Percentiles rank a stretch among this genome's conserved stretches.
These are phyloP conservation scores for Aspergillus leporis DNA, from an alignment of 495 filamentous ascomycete species.

Conservation along the genomic window DNA sequence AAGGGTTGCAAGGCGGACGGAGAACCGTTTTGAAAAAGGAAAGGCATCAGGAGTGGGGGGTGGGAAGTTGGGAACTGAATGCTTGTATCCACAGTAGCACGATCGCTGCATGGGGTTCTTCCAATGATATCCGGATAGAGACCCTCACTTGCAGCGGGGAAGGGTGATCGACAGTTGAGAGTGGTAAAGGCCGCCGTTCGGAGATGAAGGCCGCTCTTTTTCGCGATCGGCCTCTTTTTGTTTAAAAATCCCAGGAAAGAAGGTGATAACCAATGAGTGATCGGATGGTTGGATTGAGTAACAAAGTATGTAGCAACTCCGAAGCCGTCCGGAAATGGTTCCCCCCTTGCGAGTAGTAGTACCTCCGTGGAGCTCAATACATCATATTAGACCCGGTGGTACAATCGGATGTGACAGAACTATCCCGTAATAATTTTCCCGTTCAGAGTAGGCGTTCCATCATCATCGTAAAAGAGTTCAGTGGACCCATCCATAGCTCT, in stretches of 20 bases:
- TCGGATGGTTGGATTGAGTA: background rate
- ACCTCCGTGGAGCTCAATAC: too few species aligned
- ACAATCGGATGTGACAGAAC: too few species aligned
- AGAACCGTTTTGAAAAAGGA: slow-evolving; percentile 1
- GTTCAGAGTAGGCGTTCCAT: too few species aligned
- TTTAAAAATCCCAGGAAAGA: background rate
- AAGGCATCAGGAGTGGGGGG: background rate
- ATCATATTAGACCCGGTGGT: too few species aligned
- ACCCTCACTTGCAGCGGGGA: background rate
- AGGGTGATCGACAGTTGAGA: slow-evolving; percentile 3
- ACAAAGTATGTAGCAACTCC: too few species aligned
- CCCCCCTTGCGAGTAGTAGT: too few species aligned
- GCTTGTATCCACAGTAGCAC: slow-evolving; percentile 6
- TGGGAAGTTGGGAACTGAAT: background rate
- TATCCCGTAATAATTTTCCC: too few species aligned
- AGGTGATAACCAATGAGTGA: background rate
- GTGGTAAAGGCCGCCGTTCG: background rate
- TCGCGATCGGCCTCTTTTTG: background rate
- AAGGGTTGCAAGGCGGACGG: background rate
- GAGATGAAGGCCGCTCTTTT: background rate
- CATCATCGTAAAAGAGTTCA: too few species aligned
- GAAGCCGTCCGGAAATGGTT: too few species aligned
- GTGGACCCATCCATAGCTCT: too few species aligned
- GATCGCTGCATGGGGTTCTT: slow-evolving; percentile 1
- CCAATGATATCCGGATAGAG: background rate